Conservation (phyloP, 257 asterid genomes). For the Petrea volubilis region DNA sequence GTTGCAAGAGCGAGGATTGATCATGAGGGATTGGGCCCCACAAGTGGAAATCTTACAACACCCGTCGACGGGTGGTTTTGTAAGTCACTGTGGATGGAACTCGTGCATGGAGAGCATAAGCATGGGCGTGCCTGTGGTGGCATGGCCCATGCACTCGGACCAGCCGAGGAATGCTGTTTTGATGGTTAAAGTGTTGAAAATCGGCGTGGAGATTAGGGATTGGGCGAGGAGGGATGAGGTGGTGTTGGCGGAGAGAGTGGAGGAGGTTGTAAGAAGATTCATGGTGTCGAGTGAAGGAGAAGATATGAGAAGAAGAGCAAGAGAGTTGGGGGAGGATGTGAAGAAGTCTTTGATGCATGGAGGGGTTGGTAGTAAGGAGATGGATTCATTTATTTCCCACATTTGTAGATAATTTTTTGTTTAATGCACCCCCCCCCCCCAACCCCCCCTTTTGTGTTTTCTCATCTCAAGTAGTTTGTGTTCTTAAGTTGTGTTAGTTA, state of each 20-base stretch:
- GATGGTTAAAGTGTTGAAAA: slow-evolving; percentile 25
- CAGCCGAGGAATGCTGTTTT: slow-evolving; percentile 48
- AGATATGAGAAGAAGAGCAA: slow-evolving; percentile 46
- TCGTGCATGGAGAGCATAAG: too few species aligned
- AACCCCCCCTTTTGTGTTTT: background rate
- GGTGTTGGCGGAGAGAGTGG: slow-evolving; percentile 21
- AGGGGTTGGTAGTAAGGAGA: slow-evolving; percentile 30
- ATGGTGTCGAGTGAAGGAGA: slow-evolving; percentile 53
- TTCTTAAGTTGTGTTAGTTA: too few species aligned
- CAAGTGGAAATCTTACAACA: slow-evolving; percentile 41
- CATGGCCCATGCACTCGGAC: slow-evolving; percentile 63
- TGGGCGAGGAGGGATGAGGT: slow-evolving; percentile 31
- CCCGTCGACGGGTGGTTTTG: slow-evolving; percentile 37
- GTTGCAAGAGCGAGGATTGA: slow-evolving; percentile 28
- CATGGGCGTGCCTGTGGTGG: slow-evolving; percentile 42
- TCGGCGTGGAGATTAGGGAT: slow-evolving; percentile 26
- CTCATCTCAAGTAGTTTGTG: too few species aligned
- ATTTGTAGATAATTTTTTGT: slow-evolving; percentile 39
- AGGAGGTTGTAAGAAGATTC: slow-evolving; percentile 33
- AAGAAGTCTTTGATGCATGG: slow-evolving; percentile 35
- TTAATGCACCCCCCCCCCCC: too few species aligned
- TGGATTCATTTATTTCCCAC: slow-evolving; percentile 54
- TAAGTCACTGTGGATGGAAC: too few species aligned
- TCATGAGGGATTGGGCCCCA: slow-evolving; percentile 45
- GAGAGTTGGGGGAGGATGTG: slow-evolving; percentile 35